Evolutionary conservation across 2,329 filamentous ascomycete species (phyloP).

Genomic region (Truncatella angustata): DNA sequence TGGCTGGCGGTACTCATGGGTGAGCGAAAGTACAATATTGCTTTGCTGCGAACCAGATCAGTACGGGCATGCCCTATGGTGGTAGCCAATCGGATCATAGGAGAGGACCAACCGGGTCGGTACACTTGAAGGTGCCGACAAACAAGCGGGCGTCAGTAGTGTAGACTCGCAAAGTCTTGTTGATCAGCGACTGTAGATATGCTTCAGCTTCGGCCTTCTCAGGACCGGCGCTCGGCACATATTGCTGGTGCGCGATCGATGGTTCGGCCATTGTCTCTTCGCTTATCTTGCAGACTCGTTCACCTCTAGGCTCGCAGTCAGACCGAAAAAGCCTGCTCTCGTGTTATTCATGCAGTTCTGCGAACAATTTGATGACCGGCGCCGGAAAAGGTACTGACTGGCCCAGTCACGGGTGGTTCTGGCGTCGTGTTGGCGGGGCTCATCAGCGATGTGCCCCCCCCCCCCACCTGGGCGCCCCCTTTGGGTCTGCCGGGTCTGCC

Average conservation of each 20-base stretch:
- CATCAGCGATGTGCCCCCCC: not conserved
- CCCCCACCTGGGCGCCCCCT: too few relatives aligned
- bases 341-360: not conserved
- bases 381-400: not conserved
- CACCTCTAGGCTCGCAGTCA: not conserved
- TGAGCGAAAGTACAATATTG: slow-evolving; percentile 82
- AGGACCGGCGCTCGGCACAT: not conserved
- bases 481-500: too few relatives aligned
- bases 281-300: not conserved
- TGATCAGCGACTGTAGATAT: slow-evolving; percentile 67
- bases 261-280: too few relatives aligned
- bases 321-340: not conserved
- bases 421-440: slow-evolving; percentile 5
- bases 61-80: too few relatives aligned
- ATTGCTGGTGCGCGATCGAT: too few relatives aligned
- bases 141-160: slow-evolving; percentile 86
- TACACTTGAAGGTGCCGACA: slow-evolving; percentile 89
- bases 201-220: slow-evolving; percentile 47
- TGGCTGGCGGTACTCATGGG: slow-evolving; percentile 86
- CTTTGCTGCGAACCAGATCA: slow-evolving; percentile 63
- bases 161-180: slow-evolving; percentile 75
- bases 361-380: not conserved
- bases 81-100: too few relatives aligned
- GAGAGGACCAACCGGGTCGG: slow-evolving; percentile 71
- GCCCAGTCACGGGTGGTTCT: not conserved